Evolutionary conservation across 345 rosid species (phyloP), one percentile per base, ranked within the genome.

Genomic region (Rhodamnia argentea): DNA sequence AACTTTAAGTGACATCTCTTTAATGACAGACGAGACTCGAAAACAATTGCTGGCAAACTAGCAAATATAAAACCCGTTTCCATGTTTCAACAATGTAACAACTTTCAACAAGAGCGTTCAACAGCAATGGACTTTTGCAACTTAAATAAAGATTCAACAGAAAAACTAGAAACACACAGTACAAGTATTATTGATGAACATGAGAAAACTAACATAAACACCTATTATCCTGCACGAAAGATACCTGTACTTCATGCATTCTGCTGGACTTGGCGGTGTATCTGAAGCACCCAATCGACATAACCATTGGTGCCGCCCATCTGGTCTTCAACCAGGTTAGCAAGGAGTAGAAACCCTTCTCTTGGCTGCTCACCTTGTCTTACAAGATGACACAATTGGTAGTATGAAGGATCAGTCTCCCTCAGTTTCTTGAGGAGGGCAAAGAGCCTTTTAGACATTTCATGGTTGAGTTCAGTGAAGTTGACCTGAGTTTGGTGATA

Each of bases 361-460:
- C 98, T 93, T 52, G 99, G 99, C 89, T 98, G 99, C 85, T 98
- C 99, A 85, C 99, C 99, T 93, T 98, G 99, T 81, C 99, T 94
- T 26, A 96, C 96, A 74, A 96, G 96, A 86, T 91, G 89, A 83
- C 96, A 89, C 84, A 92, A 88, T 87, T 93, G 98, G 88, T 96
- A 90, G 88, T 94, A 95, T 4, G 98, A 95, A 83, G 87, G 92
- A 86, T 98, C 98, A 24, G 85, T 87, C 86, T 93, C 97, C 90
- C 98, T 92, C 85, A 96, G 84, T 87, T 92, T 94, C 91, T 93
- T 92, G 64, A 98, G 85, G 82, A 95, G 42, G 86, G 84, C 89
- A 92, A 89, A 90, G 86, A 98, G 90, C 90, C 93, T 96, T 91
- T 94, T 95, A 51, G 99, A 95, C 99, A 96, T 93, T 88, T 93